Evolutionary conservation across 2,329 filamentous ascomycete genomes (phyloP), one percentile per base, ranked within the genome.

Genomic region (Colletotrichum nymphaeae): DNA sequence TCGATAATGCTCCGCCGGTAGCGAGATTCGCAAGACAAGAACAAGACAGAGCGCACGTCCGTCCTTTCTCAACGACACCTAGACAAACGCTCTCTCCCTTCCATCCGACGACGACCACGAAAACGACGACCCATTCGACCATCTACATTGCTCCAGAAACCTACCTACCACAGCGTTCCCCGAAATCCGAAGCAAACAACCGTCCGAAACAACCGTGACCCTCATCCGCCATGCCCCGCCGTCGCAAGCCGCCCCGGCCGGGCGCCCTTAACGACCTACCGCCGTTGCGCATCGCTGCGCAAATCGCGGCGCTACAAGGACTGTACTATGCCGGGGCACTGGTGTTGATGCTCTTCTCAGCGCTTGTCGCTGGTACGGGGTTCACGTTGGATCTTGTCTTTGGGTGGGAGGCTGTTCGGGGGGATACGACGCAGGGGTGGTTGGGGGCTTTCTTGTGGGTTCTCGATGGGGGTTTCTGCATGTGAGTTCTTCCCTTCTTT

Each of bases 371-470:
- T n/a, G 90, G 90, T 37, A 83, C 86, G 32, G 78, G 83, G 2
- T 91, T 92, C 78, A 84, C 82, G 67, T 76, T 88, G 8, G 86
- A 89, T 76, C 81, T 91, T 72, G 81, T 92, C 16, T 87, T 92
- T 71, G 88, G 88, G 68, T 91, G 90, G 89, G 83, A 86, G 46
- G 81, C 83, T n/a, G 83, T 92, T 72, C 86, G 89, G 75, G 90
- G 88, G 49, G 90, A 92, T 81, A 91, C 88, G 22, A 91, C 90
- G 11, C 86, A 89, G 75, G 90, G 90, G 11, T 92, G 89, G 89
- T 80, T 92, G 75, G 80, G 89, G 75, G 88, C 86, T 1, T 88
- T 92, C 76, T 81, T 92, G 19, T 90, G 88, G 88, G 68, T 91
- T 65, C 78, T 91, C 64, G 86, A 89, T 63, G 89, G 88, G 14